Evolutionary conservation across 2,329 filamentous ascomycete species (phyloP).

Genomic region (Fonsecaea multimorphosa): DNA sequence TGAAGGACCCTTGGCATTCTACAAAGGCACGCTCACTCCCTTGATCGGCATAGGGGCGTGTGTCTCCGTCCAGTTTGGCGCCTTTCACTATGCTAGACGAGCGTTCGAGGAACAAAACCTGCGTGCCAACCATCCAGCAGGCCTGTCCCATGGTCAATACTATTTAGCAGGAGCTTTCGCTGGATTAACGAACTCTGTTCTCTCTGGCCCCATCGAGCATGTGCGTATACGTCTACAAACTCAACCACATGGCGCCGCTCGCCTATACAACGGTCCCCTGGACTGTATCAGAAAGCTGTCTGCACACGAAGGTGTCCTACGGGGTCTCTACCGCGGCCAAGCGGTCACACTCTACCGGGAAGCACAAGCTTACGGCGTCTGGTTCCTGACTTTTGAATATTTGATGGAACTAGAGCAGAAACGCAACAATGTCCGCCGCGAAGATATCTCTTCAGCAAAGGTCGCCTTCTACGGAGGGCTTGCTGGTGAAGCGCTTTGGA

Average conservation of each 20-base stretch:
- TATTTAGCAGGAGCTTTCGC: slow-evolving; percentile 90
- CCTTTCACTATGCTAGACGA: slow-evolving; percentile 90
- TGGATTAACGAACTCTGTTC: slow-evolving; percentile 83
- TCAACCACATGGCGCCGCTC: slow-evolving; percentile 79
- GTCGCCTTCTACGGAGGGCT: slow-evolving; percentile 91
- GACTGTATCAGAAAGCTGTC: slow-evolving; percentile 90
- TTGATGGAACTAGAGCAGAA: slow-evolving; percentile 89
- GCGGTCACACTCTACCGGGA: slow-evolving; percentile 86
- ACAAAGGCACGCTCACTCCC: slow-evolving; percentile 96
- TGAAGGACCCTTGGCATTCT: slow-evolving; percentile 90
- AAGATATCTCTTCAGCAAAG: slow-evolving; percentile 81
- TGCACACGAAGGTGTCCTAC: slow-evolving; percentile 69
- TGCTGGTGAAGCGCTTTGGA: slow-evolving; percentile 92
- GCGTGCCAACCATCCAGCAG: slow-evolving; percentile 40
- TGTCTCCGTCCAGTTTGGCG: slow-evolving; percentile 96
- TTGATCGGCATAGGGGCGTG: slow-evolving; percentile 96
- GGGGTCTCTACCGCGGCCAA: slow-evolving; percentile 84
- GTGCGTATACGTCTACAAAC: slow-evolving; percentile 95
- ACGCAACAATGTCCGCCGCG: slow-evolving; percentile 75
- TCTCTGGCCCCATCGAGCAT: slow-evolving; percentile 94
- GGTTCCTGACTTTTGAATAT: slow-evolving; percentile 95
- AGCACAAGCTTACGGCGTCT: slow-evolving; percentile 91
- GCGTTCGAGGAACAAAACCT: slow-evolving; percentile 78
- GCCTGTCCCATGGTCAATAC: slow-evolving; percentile 82
- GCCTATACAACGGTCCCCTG: slow-evolving; percentile 80